A percentile compares a stretch with the other conserved stretches of the same genome.
Evolutionary conservation across 331 rosid species (phyloP).

Genomic region (Phaseolus coccineus): DNA sequence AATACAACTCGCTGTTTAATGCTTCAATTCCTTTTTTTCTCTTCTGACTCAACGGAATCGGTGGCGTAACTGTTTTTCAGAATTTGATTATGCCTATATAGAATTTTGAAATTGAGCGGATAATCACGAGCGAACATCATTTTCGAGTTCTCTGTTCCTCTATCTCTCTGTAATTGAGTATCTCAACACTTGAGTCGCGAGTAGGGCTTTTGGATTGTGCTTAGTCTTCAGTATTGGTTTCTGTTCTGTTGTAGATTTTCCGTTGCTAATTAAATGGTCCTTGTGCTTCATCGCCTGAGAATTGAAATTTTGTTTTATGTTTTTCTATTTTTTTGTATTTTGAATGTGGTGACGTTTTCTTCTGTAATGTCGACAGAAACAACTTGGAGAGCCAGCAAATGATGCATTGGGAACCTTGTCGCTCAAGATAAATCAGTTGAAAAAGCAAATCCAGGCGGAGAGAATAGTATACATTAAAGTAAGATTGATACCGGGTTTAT

Average conservation of each 20-base stretch:
- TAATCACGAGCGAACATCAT: constrained; percentile 16
- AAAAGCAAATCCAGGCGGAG: constrained; percentile 79
- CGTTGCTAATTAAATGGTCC: neutral
- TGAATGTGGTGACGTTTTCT: constrained; percentile 6
- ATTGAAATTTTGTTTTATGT: constrained; percentile 38
- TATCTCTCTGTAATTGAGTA: constrained; percentile 13
- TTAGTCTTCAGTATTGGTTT: constrained; percentile 2
- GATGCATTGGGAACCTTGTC: constrained; percentile 59
- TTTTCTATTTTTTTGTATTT: neutral
- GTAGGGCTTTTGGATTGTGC: constrained; percentile 39
- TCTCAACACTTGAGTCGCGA: constrained; percentile 8
- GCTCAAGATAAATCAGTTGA: constrained; percentile 71
- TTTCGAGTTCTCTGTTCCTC: constrained; percentile 23
- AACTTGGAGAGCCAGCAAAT: constrained; percentile 52
- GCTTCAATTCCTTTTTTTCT: constrained; percentile 20
- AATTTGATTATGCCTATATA: constrained; percentile 21
- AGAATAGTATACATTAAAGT: constrained; percentile 65
- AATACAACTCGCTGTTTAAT: neutral
- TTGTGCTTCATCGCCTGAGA: constrained; percentile 28
- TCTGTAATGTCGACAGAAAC: constrained; percentile 49
- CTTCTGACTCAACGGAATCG: constrained; percentile 35
- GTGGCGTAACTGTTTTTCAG: constrained; percentile 22
- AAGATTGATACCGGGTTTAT: constrained; percentile 38
- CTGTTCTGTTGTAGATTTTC: constrained; percentile 14
- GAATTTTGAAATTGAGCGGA: constrained; percentile 18